phyloP scores from a whole-genome alignment of 352 stramenopile species.

The Phytophthora citrophthora region DNA sequence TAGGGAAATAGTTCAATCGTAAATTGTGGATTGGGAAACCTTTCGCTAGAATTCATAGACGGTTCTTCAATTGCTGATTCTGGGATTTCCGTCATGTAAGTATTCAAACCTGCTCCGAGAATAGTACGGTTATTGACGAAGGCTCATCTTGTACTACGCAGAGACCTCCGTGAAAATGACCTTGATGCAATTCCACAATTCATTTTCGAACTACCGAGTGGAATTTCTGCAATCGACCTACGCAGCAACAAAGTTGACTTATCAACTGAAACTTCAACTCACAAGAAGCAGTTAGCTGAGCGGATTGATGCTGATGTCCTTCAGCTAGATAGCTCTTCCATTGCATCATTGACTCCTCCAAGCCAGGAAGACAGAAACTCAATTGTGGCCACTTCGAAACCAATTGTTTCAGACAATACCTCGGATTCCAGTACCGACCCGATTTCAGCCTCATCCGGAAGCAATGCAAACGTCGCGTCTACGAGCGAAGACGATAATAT shows the following conservation, averaged over 20 bases:
- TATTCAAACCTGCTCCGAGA: neutral
- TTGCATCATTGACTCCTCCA: constrained; percentile 1
- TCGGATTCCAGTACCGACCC: neutral
- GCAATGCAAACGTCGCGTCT: constrained; percentile 10
- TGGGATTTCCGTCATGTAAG: constrained; percentile 37
- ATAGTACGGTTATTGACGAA: neutral
- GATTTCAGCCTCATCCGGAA: constrained; percentile 3
- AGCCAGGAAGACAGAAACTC: constrained; percentile 16
- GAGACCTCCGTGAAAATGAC: constrained; percentile 54
- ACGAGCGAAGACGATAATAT: constrained; percentile 1
- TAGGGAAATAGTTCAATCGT: constrained; percentile 40
- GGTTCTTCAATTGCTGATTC: constrained; percentile 29
- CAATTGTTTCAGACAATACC: neutral
- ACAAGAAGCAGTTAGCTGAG: constrained; percentile 31
- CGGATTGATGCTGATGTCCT: constrained; percentile 47
- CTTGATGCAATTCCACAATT: constrained; percentile 21
- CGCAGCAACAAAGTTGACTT: constrained; percentile 47
- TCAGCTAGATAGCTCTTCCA: constrained; percentile 37
- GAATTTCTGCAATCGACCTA: constrained; percentile 44
- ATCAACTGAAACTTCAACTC: constrained; percentile 26
- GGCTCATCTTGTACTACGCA: constrained; percentile 14
- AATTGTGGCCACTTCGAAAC: neutral
- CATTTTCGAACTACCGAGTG: constrained; percentile 15
- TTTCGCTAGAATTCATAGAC: constrained; percentile 52
- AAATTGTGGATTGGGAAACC: constrained; percentile 41